Percentiles rank a stretch among this genome's conserved stretches.
Conservation (phyloP, 73 alveolate genomes). For the Paramecium pentaurelia region DNA sequence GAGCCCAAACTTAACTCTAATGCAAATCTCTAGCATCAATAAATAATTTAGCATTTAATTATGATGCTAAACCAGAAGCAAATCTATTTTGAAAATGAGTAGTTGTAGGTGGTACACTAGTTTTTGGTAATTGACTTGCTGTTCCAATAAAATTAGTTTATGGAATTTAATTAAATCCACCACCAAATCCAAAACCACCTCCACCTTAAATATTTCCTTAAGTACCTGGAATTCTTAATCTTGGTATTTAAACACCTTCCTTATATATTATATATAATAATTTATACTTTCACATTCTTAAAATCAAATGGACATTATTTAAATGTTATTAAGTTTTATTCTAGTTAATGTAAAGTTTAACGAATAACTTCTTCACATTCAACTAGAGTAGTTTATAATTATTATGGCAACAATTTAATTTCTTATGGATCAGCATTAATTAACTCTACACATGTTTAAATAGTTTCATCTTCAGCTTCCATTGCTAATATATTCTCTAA, state of each 20-base stretch:
- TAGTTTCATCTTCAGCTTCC: conserved; percentile 52
- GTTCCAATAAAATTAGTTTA: conserved; percentile 23
- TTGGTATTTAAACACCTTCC: conserved; percentile 33
- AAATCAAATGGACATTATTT: not conserved
- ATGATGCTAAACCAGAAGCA: conserved; percentile 30
- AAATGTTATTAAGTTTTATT: not conserved
- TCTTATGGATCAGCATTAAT: conserved; percentile 36
- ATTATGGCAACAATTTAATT: conserved; percentile 31
- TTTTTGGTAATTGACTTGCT: not conserved
- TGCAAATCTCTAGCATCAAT: conserved; percentile 46
- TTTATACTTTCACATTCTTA: not conserved
- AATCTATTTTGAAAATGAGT: conserved; percentile 22
- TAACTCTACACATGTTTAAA: conserved; percentile 32
- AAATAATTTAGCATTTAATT: conserved; percentile 4
- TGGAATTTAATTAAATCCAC: not conserved
- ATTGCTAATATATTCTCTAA: not conserved
- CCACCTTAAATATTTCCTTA: not conserved
- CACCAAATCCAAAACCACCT: conserved; percentile 7
- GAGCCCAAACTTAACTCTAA: conserved; percentile 50
- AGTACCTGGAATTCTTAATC: conserved; percentile 14
- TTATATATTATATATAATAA: not conserved
- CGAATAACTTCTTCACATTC: conserved; percentile 41
- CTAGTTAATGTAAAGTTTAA: not conserved
- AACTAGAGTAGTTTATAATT: not conserved
- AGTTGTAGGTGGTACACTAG: not conserved